A percentile compares a stretch with the other conserved stretches of the same genome.
phyloP scores from a whole-genome alignment of 768 basidiomycete genomes.

The Gymnopilus dilepis region DNA sequence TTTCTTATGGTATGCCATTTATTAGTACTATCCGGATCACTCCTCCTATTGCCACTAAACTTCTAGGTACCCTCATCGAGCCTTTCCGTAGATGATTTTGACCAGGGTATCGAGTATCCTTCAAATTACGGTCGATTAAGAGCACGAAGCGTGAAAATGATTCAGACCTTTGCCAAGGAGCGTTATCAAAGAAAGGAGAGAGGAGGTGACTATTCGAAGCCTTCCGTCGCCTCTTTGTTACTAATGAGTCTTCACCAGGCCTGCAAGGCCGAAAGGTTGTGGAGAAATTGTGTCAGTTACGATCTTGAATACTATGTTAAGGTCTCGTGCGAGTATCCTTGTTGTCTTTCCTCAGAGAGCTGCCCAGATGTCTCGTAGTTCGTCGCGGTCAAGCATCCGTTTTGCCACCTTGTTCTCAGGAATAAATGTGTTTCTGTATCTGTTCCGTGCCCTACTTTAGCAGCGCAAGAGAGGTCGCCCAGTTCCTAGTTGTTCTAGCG shows the following conservation, averaged over 20 bases:
- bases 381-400: no score
- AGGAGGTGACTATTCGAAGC: constrained; percentile 5
- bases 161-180: constrained; percentile 14
- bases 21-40: not conserved
- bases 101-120: not conserved
- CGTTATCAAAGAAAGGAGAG: constrained; percentile 13
- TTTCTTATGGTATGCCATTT: constrained; percentile 1
- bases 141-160: constrained; percentile 18
- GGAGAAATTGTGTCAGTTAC: not conserved
- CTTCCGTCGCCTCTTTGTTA: not conserved
- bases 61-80: constrained; percentile 9
- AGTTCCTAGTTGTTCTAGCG: no score
- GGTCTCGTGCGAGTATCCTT: no score
- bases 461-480: no score
- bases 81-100: not conserved
- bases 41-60: not conserved
- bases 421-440: no score
- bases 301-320: not conserved
- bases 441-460: no score
- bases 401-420: no score
- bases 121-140: constrained; percentile 19
- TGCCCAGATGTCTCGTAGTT: no score
- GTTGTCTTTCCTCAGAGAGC: no score
- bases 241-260: not conserved
- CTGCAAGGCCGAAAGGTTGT: not conserved